A percentile compares a stretch with the other conserved stretches of the same genome.
These are phyloP conservation scores for button mushroom (Agaricus bisporus) DNA, from an alignment of 768 basidiomycete species.

Conservation along the genomic window DNA sequence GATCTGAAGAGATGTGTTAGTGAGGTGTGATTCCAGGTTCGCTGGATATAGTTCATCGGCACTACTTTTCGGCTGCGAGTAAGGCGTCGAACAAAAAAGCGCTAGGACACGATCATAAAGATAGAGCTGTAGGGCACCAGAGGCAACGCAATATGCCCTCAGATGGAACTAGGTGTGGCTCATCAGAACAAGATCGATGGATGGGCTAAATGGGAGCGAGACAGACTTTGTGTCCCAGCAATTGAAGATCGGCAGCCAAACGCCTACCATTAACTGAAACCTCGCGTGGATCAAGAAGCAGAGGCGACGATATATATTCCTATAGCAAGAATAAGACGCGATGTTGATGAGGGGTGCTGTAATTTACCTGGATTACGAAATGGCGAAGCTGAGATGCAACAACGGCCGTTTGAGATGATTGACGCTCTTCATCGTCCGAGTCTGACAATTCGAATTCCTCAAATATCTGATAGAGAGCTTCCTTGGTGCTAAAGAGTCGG, in stretches of 20 bases:
- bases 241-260: constrained; percentile 16
- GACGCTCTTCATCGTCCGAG: constrained; percentile 41
- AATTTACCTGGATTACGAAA: constrained; percentile 87
- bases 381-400: constrained; percentile 85
- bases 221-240: constrained; percentile 53
- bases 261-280: constrained; percentile 21
- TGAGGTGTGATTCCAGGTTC: constrained; percentile 74
- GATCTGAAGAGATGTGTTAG: constrained; percentile 86
- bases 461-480: constrained; percentile 67
- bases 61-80: constrained; percentile 38
- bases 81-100: constrained; percentile 78
- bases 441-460: constrained; percentile 66
- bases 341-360: background rate
- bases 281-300: constrained; percentile 70
- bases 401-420: constrained; percentile 41
- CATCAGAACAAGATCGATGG: background rate
- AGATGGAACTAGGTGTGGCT: constrained; percentile 73
- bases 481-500: constrained; percentile 77
- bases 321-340: constrained; percentile 23
- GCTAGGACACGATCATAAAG: constrained; percentile 81
- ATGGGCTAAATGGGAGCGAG: background rate
- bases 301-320: constrained; percentile 80
- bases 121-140: constrained; percentile 73
- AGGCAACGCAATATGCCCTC: constrained; percentile 78
- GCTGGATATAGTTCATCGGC: constrained; percentile 21